Evolutionary conservation across 805 yeast genomes (phyloP).

Genomic region (Pachysolen tannophilus): DNA sequence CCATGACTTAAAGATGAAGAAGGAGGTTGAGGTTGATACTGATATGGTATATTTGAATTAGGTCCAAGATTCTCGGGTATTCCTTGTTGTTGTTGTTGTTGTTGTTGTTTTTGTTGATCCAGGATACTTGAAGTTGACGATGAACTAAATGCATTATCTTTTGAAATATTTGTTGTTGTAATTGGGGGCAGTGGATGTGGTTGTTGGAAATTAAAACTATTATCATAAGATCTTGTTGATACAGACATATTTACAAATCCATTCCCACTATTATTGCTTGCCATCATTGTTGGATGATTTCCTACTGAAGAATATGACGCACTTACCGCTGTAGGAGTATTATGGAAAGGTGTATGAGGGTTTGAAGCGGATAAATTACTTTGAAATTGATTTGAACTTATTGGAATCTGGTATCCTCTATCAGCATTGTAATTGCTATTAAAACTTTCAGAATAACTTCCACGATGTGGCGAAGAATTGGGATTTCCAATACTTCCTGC

Average conservation of each 20-base stretch:
- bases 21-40: not conserved
- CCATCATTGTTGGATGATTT: conserved; percentile 7
- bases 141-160: conserved; percentile 35
- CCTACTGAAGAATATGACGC: conserved; percentile 20
- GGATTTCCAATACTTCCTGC: too few species aligned
- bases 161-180: conserved; percentile 49
- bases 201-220: conserved; percentile 14
- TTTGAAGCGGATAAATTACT: conserved; percentile 15
- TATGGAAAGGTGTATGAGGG: conserved; percentile 30
- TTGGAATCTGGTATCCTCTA: conserved; percentile 8
- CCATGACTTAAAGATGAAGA: not conserved
- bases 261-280: conserved; percentile 9
- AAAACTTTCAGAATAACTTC: too few species aligned
- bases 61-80: not conserved
- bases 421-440: conserved; percentile 8
- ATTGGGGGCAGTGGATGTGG: conserved; percentile 34
- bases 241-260: conserved; percentile 13
- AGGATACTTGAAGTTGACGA: conserved; percentile 25
- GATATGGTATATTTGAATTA: not conserved
- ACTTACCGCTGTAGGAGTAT: conserved; percentile 41
- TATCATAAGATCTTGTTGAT: conserved; percentile 5
- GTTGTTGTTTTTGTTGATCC: conserved; percentile 15
- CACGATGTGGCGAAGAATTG: too few species aligned
- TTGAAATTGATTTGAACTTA: conserved; percentile 20
- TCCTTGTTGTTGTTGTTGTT: not conserved